Evolutionary conservation across 2,329 filamentous ascomycete species (phyloP), one percentile per base, ranked within the genome.

Genomic region (Nothomitra cinnamomea): DNA sequence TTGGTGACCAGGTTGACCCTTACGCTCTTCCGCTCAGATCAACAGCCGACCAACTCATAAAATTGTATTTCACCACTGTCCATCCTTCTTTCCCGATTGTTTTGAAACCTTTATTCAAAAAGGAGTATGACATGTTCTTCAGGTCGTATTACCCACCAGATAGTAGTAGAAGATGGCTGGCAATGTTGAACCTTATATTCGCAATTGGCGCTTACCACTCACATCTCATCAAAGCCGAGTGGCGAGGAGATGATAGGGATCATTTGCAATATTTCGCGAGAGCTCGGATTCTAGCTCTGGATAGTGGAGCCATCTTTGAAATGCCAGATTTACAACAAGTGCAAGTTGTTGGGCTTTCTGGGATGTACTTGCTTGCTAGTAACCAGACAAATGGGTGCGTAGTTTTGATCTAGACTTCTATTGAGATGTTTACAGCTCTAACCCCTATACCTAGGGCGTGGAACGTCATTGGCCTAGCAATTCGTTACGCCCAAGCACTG

Each of bases 121-220:
- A 62, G 15, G 68, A 70, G 51, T 72, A 69, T 50, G 62, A 60
- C 53, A 65, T 22, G 63, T 61, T 17, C 57, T 28, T 41, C 32
- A 22, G 12, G 17, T 53, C 24, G 21, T 21, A 15, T 24, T 25
- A 22, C 21, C 63, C 5, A 65, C 66, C 53, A 68, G 66, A 53
- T 70, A 67, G 67, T 21, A 42, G 52, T 38, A 51, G 51, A 15
- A 54, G 51, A 13, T 60, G 56, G 32, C 36, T 71, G 42, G 69
- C 70, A 15, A 70, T 70, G 22, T 57, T 72, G 55, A 72, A 72
- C 52, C 61, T 71, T 60, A 69, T 72, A 2, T 71, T 72, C 53
- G 70, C 70, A 28, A 70, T 72, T 50, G 62, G 63, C 3, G 65
- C 69, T 25, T 66, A 67, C 53, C 67, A 72, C 58, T 65, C 69